Base-by-base conservation (phyloP, 805 yeast species). In the Barnettozyma vustinii region DNA sequence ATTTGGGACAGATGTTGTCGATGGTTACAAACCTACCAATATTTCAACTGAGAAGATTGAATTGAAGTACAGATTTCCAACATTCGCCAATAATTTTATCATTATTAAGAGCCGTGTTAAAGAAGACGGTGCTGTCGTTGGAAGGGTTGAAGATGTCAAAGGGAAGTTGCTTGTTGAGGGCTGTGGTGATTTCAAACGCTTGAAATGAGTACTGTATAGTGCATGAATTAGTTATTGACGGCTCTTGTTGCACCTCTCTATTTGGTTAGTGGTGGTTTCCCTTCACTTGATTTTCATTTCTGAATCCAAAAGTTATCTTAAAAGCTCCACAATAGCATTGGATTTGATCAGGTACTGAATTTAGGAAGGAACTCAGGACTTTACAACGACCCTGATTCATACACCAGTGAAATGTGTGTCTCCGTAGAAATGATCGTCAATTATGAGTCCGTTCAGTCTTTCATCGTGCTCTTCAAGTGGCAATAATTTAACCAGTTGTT, bases 71-170 rank as follows among this genome's bases (percentile, higher is more conserved):
- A 77, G 72, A 50, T 71, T 74, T 52, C 97, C 97, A 9, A 82
- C 96, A 0, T 64, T 85, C 46, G 90, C 92, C 13, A 83, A 88
- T 60, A 89, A 81, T 52, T 87, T 89, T 57, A 73, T 89, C 36
- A 74, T 86, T 3, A 72, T 90, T 16, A 80, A 76, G 57, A 78
- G 89, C 0, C 64, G 74, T 19, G 65, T 71, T 19, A 56, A 61
- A 6, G 66, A 65, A 21, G 59, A 60, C 33, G 63, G 75, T 8
- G 60, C 57, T 6, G 76, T 82, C 30, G 72, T 70, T 19, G 81
- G 87, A 18, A 67, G 69, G 21, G 73, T 87, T 40, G 79, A 79
- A 52, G 72, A 76, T 18, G 67, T 76, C 4, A 67, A 70, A 9
- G 85, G 85, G 5, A 73, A 75, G 40, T 59, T 71, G 0, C 67